Conservation (phyloP, 805 yeast species). For the Wickerhamiella vanderwaltii region DNA sequence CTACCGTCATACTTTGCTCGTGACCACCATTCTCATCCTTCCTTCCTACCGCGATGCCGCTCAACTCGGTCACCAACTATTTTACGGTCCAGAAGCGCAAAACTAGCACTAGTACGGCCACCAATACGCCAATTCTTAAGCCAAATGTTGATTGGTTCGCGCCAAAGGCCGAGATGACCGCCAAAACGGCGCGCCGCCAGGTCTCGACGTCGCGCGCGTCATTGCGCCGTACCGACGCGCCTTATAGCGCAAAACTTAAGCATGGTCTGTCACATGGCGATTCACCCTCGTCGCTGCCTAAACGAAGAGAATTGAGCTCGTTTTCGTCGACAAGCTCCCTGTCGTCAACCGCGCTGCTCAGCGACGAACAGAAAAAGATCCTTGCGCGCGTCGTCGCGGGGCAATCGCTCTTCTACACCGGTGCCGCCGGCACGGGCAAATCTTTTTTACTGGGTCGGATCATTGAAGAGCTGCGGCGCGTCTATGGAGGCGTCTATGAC, state of each 20-base stretch:
- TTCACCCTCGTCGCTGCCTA: not conserved
- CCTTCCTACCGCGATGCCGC: too few species aligned
- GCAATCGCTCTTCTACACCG: constrained; percentile 74
- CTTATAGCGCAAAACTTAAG: not conserved
- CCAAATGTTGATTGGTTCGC: not conserved
- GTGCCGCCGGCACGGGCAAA: constrained; percentile 98
- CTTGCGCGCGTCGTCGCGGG: constrained; percentile 47
- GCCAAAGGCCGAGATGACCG: not conserved
- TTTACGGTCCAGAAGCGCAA: not conserved
- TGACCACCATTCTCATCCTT: too few species aligned
- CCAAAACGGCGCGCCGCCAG: not conserved
- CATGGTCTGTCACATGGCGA: not conserved
- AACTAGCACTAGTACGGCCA: not conserved
- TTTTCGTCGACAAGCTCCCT: not conserved
- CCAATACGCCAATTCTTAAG: not conserved
- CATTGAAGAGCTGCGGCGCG: constrained; percentile 37
- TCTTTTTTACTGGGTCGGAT: constrained; percentile 63
- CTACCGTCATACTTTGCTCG: too few species aligned
- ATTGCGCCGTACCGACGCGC: not conserved
- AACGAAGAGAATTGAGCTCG: not conserved
- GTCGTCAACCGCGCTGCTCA: not conserved
- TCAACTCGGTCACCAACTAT: not conserved
- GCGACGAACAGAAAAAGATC: constrained; percentile 39
- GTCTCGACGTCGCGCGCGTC: not conserved
- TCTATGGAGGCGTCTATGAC: constrained; percentile 34